Percentiles rank a stretch among this genome's conserved stretches.
phyloP scores from a whole-genome alignment of 2,329 filamentous ascomycete species.

The Aspergillus eucalypticola region DNA sequence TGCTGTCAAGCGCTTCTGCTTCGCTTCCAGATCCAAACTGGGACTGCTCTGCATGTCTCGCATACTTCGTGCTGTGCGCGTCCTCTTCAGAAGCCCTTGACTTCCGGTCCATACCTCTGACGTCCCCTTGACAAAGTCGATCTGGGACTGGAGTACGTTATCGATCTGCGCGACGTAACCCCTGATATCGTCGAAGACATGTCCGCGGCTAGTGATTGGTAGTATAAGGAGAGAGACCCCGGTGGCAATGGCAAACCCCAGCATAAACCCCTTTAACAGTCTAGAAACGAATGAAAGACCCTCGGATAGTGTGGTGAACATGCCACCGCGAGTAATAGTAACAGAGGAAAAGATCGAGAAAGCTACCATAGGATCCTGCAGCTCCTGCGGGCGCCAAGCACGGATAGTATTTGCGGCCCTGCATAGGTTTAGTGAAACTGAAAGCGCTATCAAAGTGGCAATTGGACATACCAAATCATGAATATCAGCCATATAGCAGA shows the following conservation, averaged over 20 bases:
- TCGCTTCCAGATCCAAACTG: conserved; percentile 16
- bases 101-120: conserved; percentile 14
- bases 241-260: conserved; percentile 64
- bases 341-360: conserved; percentile 69
- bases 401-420: conserved; percentile 61
- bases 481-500: conserved; percentile 69
- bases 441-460: background rate
- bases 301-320: conserved; percentile 45
- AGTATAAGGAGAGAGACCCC: conserved; percentile 66
- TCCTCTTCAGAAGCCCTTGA: conserved; percentile 19
- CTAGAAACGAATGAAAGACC: conserved; percentile 42
- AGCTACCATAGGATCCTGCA: conserved; percentile 67
- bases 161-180: conserved; percentile 56
- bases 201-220: conserved; percentile 64
- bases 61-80: conserved; percentile 20
- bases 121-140: conserved; percentile 56
- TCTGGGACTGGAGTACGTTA: conserved; percentile 60
- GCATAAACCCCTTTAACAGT: conserved; percentile 63
- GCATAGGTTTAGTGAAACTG: background rate
- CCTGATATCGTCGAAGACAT: conserved; percentile 61
- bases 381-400: conserved; percentile 60
- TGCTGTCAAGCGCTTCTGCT: conserved; percentile 30
- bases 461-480: conserved; percentile 57
- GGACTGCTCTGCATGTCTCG: conserved; percentile 11
- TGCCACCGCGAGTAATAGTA: conserved; percentile 55